Evolutionary conservation across 441 rosid species (phyloP).

Genomic region (Geranium incanum): DNA sequence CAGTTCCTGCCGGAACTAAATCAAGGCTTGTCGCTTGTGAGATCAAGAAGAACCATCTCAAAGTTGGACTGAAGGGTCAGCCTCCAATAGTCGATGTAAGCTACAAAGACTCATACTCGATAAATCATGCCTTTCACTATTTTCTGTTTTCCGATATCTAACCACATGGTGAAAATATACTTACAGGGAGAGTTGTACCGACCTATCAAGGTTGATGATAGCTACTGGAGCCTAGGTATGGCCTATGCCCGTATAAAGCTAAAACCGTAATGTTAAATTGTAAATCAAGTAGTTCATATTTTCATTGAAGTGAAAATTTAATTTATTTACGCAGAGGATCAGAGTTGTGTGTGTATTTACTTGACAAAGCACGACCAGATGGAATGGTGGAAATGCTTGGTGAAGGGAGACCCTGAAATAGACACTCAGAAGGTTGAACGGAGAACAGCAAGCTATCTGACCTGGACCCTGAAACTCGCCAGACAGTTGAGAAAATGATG

Average conservation of each 20-base stretch:
- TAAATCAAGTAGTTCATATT: not conserved
- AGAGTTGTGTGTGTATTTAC: conserved; percentile 56
- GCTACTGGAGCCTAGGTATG: conserved; percentile 90
- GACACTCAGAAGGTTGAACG: conserved; percentile 94
- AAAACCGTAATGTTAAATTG: too few relatives aligned
- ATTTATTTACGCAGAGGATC: conserved; percentile 61
- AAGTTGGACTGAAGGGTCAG: conserved; percentile 86
- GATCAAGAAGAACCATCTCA: conserved; percentile 76
- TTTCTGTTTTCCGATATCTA: not conserved
- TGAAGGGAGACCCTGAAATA: conserved; percentile 85
- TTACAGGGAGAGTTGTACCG: conserved; percentile 71
- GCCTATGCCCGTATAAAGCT: too few relatives aligned
- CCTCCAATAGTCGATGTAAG: conserved; percentile 87
- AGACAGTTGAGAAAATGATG: conserved; percentile 96
- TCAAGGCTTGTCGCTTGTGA: conserved; percentile 61
- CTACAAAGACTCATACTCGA: not conserved
- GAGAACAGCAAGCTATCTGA: conserved; percentile 82
- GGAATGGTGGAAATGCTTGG: conserved; percentile 90
- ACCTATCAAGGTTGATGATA: conserved; percentile 71
- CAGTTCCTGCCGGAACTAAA: conserved; percentile 79
- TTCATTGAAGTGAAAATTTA: not conserved
- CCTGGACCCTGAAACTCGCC: conserved; percentile 79
- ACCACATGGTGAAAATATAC: not conserved
- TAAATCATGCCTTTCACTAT: not conserved
- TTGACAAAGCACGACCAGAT: conserved; percentile 87